These are phyloP conservation scores for Stagonosporopsis tanaceti DNA, from an alignment of 2,329 filamentous ascomycete species.

Conservation along the genomic window DNA sequence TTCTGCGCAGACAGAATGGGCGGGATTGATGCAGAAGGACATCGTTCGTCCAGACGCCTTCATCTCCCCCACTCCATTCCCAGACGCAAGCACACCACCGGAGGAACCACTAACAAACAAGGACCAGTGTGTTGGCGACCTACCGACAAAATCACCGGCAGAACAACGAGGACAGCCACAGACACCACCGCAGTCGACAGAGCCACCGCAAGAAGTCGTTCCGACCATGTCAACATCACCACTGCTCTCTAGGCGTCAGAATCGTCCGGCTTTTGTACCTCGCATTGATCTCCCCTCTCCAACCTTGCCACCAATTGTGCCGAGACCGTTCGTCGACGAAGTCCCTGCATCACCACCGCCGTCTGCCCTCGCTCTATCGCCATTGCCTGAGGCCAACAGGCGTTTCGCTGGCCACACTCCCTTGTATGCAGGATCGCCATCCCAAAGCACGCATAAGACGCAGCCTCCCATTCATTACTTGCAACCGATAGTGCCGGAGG, in stretches of 20 bases:
- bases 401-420: conserved; percentile 50
- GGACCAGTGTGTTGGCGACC: conserved; percentile 22
- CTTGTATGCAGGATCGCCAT: conserved; percentile 29
- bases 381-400: conserved; percentile 45
- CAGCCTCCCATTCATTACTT: conserved; percentile 17
- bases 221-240: conserved; percentile 22
- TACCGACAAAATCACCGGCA: conserved; percentile 14
- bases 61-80: conserved; percentile 26
- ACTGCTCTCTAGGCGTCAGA: conserved; percentile 34
- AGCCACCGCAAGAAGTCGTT: not conserved
- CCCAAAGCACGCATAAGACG: conserved; percentile 6
- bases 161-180: conserved; percentile 11
- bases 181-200: conserved; percentile 9
- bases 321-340: conserved; percentile 31
- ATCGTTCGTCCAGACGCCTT: conserved; percentile 36
- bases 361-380: conserved; percentile 40
- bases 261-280: conserved; percentile 31
- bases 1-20: conserved; percentile 42
- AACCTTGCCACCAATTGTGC: not conserved
- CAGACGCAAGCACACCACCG: conserved; percentile 40
- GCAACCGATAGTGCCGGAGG: conserved; percentile 5
- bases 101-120: conserved; percentile 41
- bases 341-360: conserved; percentile 43
- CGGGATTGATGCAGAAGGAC: conserved; percentile 40
- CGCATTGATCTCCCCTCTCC: conserved; percentile 36